Evolutionary conservation across 1,284 basidiomycete genomes (phyloP), one percentile per base, ranked within the genome.

Genomic region (Ganoderma resinaceum): DNA sequence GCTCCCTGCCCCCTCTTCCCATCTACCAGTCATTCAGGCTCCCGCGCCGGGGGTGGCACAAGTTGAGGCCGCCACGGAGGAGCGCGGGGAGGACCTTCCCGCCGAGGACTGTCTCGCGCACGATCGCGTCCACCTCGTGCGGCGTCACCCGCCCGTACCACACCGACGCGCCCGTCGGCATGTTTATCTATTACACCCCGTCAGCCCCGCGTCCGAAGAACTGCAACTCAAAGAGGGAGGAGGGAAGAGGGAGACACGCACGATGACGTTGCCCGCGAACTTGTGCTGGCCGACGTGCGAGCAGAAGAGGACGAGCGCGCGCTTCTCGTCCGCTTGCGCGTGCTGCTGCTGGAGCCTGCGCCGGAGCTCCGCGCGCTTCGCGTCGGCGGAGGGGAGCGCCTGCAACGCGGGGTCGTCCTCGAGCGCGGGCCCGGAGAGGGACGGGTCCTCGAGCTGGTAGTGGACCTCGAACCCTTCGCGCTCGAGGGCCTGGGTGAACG

Each of bases 111-210:
- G 96, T 98, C 74, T 95, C 91, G 74, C 90, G 86, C 58, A 98
- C 95, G 65, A 98, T 92, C 5, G 91, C 86, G 60, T 94, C 92
- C 60, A 96, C 91, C 75, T 97, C 93, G 76, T 95, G 92, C 14
- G 96, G 91, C 46, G 92, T 91, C 2, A 97, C 95, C 38, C 97
- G 91, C n/a, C 96, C 97, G 76, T 98, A 98, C 89, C 95, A 97
- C 33, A 97, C 86, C 58, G 90, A 89, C 33, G 90, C 86, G 16
- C 96, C 95, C 66, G 90, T 89, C 0, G 96, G 95, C 68, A 91
- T 93, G 79, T 95, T 91, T 75, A 97, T 93, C 94, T 95, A 31
- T 16, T 16, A 20, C 9, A 14, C 20, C n/a, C 33, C 16, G 29
- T 55, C 18, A 31, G 18, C 29, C 0, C 9, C 6, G n/a, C 23